Conservation (phyloP, 305 asterid genomes). For the Rubia occidens region DNA sequence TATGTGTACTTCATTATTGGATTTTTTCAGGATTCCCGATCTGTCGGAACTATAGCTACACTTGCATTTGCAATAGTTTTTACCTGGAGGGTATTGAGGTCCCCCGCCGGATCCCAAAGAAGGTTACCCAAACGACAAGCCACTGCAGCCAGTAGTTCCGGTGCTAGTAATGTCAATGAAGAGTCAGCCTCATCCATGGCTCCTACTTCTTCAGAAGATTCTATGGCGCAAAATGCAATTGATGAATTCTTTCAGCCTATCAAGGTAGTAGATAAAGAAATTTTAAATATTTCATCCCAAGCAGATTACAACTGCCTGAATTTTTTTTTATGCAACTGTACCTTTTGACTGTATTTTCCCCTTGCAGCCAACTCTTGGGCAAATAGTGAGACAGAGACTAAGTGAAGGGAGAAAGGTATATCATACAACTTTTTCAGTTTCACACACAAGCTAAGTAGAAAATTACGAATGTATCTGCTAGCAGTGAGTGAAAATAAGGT, state of each 20-base stretch:
- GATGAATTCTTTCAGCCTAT: slow-evolving; percentile 82
- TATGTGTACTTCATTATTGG: neutral
- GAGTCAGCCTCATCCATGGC: slow-evolving; percentile 33
- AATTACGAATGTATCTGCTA: neutral
- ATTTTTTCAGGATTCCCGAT: slow-evolving; percentile 56
- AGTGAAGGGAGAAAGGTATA: slow-evolving; percentile 89
- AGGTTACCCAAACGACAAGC: slow-evolving; percentile 63
- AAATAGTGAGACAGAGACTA: slow-evolving; percentile 74
- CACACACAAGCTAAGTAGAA: neutral
- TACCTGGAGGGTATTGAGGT: slow-evolving; percentile 69
- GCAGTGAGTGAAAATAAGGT: neutral
- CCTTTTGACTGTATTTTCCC: neutral
- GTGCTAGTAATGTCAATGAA: slow-evolving; percentile 29
- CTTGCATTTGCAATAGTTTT: slow-evolving; percentile 75
- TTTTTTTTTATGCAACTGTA: neutral
- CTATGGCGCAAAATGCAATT: slow-evolving; percentile 62
- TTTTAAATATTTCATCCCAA: neutral
- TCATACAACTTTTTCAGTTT: neutral
- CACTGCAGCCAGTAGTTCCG: slow-evolving; percentile 43
- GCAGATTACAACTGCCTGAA: neutral
- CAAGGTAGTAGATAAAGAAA: slow-evolving; percentile 31
- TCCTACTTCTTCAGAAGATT: slow-evolving; percentile 49
- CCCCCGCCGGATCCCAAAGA: slow-evolving; percentile 57
- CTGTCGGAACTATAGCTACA: slow-evolving; percentile 78
- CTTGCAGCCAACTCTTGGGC: slow-evolving; percentile 80